Evolutionary conservation across 2,329 filamentous ascomycete genomes (phyloP), one percentile per base, ranked within the genome.

Genomic region (Fusarium coffeatum): DNA sequence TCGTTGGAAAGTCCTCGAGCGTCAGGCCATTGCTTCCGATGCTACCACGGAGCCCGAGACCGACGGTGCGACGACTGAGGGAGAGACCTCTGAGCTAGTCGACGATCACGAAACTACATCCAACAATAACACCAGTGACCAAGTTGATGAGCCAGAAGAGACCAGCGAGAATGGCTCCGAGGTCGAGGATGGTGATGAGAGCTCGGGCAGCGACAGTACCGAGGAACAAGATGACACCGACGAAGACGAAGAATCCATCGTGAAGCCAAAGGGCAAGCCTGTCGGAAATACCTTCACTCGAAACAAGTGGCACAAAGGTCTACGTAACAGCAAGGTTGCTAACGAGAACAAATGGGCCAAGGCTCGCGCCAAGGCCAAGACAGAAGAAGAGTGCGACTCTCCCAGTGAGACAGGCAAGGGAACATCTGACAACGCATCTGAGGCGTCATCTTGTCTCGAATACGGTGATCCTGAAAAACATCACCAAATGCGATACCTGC

Each of bases 1-100:
- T 22, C 78, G 79, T 6, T 82, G 78, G 78, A 73, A 76, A 37
- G 47, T 70, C n/a, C 73, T 81, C 40, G 73, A 77, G 57, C 57
- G 73, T n/a, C 66, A 72, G 55, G 16, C 60, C 5, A 15, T 41
- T 15, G n/a, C 47, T 15, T 42, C 34, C 3, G 37, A 48, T 5
- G 23, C 40, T 8, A n/a, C 59, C 16, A 58, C 58, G 5, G 53
- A 59, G 25, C 32, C 53, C 3, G 62, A 59, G 22, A 64, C 48
- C 3, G 51, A 30, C 28, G 46, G 53, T 23, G 27, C 22, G 20
- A 37, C 41, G 23, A 27, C 47, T 10, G 53, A 54, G 10, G 8
- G 30, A 15, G 12, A 20, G 34, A 22, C 49, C 23, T n/a, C 7
- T 8, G 10, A 42, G 23, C n/a, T 22, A 53, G 32, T 5, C 23